Evolutionary conservation across 2,329 filamentous ascomycete genomes (phyloP).

Genomic region (Leptosphaerulina australis): DNA sequence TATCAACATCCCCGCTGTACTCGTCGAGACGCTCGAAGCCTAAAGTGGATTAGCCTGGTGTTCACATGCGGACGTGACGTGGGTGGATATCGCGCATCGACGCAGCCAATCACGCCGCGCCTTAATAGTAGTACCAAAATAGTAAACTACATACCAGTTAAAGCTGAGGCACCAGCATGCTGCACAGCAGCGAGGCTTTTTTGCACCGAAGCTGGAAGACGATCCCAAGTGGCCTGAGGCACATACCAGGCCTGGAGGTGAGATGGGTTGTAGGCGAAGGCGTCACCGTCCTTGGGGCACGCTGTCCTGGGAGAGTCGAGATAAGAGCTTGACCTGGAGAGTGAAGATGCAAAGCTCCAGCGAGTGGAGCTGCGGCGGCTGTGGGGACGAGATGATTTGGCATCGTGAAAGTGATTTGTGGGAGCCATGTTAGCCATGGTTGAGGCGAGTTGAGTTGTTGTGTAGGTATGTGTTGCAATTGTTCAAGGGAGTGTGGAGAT

Average conservation of each 20-base stretch:
- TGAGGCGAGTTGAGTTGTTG: constrained; percentile 12
- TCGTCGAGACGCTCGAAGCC: constrained; percentile 43
- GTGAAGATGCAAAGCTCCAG: constrained; percentile 32
- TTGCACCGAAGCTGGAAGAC: constrained; percentile 46
- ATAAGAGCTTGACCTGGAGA: constrained; percentile 28
- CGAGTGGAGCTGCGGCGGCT: constrained; percentile 37
- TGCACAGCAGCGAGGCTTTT: constrained; percentile 47
- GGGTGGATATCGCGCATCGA: constrained; percentile 16
- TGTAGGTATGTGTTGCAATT: constrained; percentile 3
- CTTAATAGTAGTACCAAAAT: constrained; percentile 17
- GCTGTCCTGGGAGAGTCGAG: constrained; percentile 39
- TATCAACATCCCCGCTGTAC: constrained; percentile 26
- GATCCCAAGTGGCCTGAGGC: constrained; percentile 45
- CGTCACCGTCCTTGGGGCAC: constrained; percentile 46
- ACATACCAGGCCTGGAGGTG: constrained; percentile 50
- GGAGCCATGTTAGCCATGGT: constrained; percentile 28
- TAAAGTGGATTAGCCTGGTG: constrained; percentile 23
- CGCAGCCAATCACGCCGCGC: constrained; percentile 5
- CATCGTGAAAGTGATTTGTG: constrained; percentile 32
- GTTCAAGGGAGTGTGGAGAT: constrained; percentile 6
- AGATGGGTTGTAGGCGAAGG: constrained; percentile 46
- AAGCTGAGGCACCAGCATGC: constrained; percentile 53
- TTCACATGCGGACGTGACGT: constrained; percentile 10
- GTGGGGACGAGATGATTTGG: constrained; percentile 22
- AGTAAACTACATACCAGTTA: constrained; percentile 46